A percentile compares a stretch with the other conserved stretches of the same genome.
phyloP scores from a whole-genome alignment of 176 grass and related monocot species.

The Poa annua region DNA sequence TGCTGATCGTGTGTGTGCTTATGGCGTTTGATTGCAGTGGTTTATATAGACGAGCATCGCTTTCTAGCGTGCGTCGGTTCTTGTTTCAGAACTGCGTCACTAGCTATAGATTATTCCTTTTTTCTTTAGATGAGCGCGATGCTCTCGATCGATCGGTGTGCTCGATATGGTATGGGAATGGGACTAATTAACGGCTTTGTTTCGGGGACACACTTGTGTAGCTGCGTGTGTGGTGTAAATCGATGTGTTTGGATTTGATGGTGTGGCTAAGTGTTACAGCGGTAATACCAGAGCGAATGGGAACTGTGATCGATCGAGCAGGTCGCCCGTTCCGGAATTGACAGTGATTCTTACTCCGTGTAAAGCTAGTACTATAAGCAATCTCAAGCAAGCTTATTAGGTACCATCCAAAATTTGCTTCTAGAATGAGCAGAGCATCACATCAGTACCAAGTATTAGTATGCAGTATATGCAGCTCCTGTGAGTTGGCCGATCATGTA shows the following conservation, averaged over 20 bases:
- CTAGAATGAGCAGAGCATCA: background rate
- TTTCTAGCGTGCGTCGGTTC: background rate
- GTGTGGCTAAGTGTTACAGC: background rate
- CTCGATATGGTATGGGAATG: background rate
- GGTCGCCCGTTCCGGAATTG: background rate
- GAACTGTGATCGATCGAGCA: background rate
- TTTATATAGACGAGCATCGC: conserved; percentile 22
- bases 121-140: background rate
- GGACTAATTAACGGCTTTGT: background rate
- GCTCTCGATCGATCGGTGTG: background rate
- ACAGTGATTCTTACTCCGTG: background rate
- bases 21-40: background rate
- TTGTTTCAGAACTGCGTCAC: conserved; percentile 11
- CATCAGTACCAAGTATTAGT: background rate
- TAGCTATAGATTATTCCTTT: background rate
- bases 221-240: conserved; percentile 2
- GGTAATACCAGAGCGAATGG: background rate
- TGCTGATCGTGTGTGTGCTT: background rate
- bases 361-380: background rate
- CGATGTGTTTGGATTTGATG: conserved; percentile 25
- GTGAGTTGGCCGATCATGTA: no score
- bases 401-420: background rate
- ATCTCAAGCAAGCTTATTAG: background rate
- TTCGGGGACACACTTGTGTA: background rate
- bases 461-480: no score